Base-by-base conservation (phyloP, 2,329 filamentous ascomycete genomes). In the Colletotrichum agaves region DNA sequence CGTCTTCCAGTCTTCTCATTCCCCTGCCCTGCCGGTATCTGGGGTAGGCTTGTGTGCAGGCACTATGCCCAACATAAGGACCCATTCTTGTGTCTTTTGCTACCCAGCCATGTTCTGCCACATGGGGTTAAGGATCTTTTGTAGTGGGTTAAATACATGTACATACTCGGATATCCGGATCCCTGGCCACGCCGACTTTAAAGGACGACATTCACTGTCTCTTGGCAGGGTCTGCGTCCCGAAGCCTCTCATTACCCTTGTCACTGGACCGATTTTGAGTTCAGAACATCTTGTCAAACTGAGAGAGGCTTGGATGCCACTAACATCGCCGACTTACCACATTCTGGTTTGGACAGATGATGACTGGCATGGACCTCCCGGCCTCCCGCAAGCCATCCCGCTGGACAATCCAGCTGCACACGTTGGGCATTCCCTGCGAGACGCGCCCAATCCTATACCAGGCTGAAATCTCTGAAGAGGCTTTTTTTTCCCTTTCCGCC, bases 31-130 rank as follows among this genome's bases (percentile, higher is more conserved):
- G 58, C 15, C 58, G 33, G 19, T 17, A 31, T 12, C 57, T 39
- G 35, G 33, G 43, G 23, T 19, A 21, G 12, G 23, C 33, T 27
- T 39, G 23, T 33, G 13, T 12, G 41, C 31, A 56, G 58, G 63
- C 63, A 57, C 50, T 50, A 41, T 63, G 64, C 64, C 27, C 39
- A 52, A 59, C 17, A 49, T 17, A 21, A 46, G 17, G 44, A 35
- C 5, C 21, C n/a, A n/a, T n/a, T n/a, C n/a, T n/a, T n/a, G n/a
- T n/a, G n/a, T n/a, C n/a, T n/a, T n/a, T n/a, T n/a, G n/a, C n/a
- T n/a, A n/a, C n/a, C n/a, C n/a, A n/a, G n/a, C n/a, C n/a, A n/a
- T n/a, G n/a, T n/a, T n/a, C n/a, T n/a, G n/a, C n/a, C n/a, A n/a
- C n/a, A n/a, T n/a, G n/a, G n/a, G n/a, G n/a, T n/a, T n/a, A n/a